phyloP scores from a whole-genome alignment of 2,329 filamentous ascomycete genomes.

The Paramyrothecium sp. region DNA sequence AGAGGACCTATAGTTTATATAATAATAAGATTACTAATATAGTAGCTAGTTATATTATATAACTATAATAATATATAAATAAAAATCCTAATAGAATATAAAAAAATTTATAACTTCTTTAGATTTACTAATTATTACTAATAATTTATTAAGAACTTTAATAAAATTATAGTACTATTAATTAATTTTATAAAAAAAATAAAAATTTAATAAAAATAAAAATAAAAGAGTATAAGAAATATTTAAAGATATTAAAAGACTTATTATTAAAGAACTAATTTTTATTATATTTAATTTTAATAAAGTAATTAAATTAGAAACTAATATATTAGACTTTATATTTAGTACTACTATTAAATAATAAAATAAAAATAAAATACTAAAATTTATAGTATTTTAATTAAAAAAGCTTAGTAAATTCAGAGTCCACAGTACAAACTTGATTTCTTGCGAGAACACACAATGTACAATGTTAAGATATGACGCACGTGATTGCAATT shows the following conservation, averaged over 20 bases:
- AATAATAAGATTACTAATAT: constrained; percentile 11
- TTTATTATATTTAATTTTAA: constrained; percentile 8
- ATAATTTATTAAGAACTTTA: constrained; percentile 14
- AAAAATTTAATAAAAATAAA: not conserved
- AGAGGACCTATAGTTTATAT: too few species aligned
- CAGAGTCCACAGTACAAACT: too few species aligned
- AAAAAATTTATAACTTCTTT: too few species aligned
- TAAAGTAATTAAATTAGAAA: constrained; percentile 11
- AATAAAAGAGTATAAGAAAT: not conserved
- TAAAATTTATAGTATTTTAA: not conserved
- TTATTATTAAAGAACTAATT: constrained; percentile 3
- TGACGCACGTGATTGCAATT: too few species aligned
- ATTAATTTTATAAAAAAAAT: constrained; percentile 9
- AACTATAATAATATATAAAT: constrained; percentile 14
- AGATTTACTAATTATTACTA: too few species aligned
- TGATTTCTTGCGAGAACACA: too few species aligned
- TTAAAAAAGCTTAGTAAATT: not conserved
- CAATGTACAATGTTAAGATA: too few species aligned
- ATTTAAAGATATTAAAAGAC: constrained; percentile 7
- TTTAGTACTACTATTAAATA: constrained; percentile 1
- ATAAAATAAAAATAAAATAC: not conserved
- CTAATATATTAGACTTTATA: constrained; percentile 5
- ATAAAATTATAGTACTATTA: constrained; percentile 1
- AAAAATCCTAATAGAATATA: too few species aligned
- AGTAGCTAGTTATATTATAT: constrained; percentile 9